These are phyloP conservation scores for Aspergillus sclerotiicarbonarius DNA, from an alignment of 495 filamentous ascomycete genomes.

Conservation along the genomic window DNA sequence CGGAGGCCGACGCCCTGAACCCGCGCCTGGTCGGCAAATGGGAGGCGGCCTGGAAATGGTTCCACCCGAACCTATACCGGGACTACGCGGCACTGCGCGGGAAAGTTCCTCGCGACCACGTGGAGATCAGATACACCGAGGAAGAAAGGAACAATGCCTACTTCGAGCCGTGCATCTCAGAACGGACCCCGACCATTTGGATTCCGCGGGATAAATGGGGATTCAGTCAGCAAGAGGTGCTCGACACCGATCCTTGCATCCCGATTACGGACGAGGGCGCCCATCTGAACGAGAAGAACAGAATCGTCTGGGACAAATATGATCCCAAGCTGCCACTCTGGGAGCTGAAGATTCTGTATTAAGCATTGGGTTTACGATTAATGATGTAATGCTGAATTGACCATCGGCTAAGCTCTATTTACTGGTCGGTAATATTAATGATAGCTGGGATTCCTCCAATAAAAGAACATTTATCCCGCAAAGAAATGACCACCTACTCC, in stretches of 20 bases:
- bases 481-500: no score
- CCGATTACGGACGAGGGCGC: slow-evolving; percentile 64
- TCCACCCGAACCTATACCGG: slow-evolving; percentile 73
- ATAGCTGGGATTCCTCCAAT: no score
- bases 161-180: slow-evolving; percentile 64
- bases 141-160: slow-evolving; percentile 60
- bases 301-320: slow-evolving; percentile 56
- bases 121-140: slow-evolving; percentile 49
- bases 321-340: slow-evolving; percentile 41
- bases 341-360: slow-evolving; percentile 41
- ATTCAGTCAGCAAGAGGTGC: slow-evolving; percentile 60
- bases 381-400: neutral
- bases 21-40: slow-evolving; percentile 4
- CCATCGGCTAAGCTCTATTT: neutral
- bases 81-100: slow-evolving; percentile 67
- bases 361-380: slow-evolving; percentile 2
- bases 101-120: slow-evolving; percentile 62
- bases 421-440: no score
- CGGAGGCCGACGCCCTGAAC: slow-evolving; percentile 27
- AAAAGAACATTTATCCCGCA: no score
- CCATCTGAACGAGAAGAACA: slow-evolving; percentile 61
- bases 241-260: slow-evolving; percentile 52
- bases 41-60: slow-evolving; percentile 58
- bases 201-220: slow-evolving; percentile 66
- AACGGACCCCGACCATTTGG: slow-evolving; percentile 61